Evolutionary conservation across 495 filamentous ascomycete species (phyloP).

Genomic region (Entonaema liquescens): DNA sequence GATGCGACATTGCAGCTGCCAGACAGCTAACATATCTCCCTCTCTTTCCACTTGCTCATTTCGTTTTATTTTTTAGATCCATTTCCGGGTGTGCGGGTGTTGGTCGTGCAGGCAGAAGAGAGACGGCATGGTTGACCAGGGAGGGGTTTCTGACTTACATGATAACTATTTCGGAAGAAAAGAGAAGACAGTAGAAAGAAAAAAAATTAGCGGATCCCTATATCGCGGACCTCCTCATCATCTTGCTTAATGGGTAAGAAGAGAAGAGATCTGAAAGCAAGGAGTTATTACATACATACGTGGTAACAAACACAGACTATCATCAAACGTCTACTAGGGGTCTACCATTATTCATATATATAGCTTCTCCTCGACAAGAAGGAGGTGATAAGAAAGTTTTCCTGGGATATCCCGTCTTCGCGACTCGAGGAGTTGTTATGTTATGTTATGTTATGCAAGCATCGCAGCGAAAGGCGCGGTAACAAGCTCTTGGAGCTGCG

Average conservation of each 20-base stretch:
- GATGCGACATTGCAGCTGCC: slow-evolving; percentile 34
- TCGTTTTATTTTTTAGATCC: slow-evolving; percentile 2
- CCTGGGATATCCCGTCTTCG: slow-evolving; percentile 24
- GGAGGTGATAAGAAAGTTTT: not conserved
- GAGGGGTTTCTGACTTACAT: slow-evolving; percentile 19
- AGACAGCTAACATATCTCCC: slow-evolving; percentile 7
- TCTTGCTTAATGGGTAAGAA: slow-evolving; percentile 18
- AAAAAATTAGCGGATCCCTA: slow-evolving; percentile 5
- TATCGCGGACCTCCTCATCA: slow-evolving; percentile 15
- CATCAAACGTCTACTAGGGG: slow-evolving; percentile 12
- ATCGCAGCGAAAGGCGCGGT: slow-evolving; percentile 34
- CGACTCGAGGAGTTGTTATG: no score
- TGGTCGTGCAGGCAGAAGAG: slow-evolving; percentile 16
- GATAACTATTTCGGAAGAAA: slow-evolving; percentile 13
- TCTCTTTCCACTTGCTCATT: not conserved
- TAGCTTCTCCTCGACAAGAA: not conserved
- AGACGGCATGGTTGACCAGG: slow-evolving; percentile 10
- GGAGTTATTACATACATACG: slow-evolving; percentile 16
- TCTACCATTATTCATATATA: slow-evolving; percentile 7
- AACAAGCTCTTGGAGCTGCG: slow-evolving; percentile 27
- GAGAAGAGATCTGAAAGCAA: not conserved
- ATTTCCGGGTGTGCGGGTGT: slow-evolving; percentile 23
- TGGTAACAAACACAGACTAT: slow-evolving; percentile 22
- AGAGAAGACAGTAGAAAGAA: slow-evolving; percentile 11
- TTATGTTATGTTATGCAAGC: slow-evolving; percentile 30